A percentile compares a stretch with the other conserved stretches of the same genome.
Evolutionary conservation across 2,329 filamentous ascomycete species (phyloP).

Genomic region (Diaporthe vaccinii): DNA sequence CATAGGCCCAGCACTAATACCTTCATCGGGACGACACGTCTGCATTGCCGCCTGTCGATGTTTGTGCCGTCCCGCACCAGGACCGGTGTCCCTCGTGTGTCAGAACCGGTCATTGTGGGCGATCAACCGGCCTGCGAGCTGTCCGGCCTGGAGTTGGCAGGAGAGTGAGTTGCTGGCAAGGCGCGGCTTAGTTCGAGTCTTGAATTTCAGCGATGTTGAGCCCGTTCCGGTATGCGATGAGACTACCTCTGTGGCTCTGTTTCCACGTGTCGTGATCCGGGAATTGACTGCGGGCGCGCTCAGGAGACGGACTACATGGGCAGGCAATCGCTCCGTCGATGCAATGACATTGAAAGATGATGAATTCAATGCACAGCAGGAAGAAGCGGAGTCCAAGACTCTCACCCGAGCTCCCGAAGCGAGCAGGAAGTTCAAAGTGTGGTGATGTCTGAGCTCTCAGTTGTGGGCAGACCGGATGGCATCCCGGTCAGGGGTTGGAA

Average conservation of each 20-base stretch:
- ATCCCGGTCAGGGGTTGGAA: constrained; percentile 21
- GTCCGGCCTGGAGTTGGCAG: fast-evolving
- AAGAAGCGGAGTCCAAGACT: neutral
- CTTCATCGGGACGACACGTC: constrained; percentile 78
- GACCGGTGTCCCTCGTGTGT: constrained; percentile 30
- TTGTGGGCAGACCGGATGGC: neutral
- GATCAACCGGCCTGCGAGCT: neutral
- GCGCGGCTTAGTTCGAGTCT: no score
- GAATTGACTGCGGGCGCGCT: neutral
- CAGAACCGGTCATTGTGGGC: constrained; percentile 24
- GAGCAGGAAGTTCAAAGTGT: neutral
- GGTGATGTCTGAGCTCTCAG: constrained; percentile 10
- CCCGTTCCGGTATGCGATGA: neutral
- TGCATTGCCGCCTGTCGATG: constrained; percentile 76
- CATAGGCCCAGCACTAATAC: constrained; percentile 78
- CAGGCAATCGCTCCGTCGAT: neutral
- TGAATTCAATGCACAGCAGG: neutral
- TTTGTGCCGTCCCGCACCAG: constrained; percentile 58
- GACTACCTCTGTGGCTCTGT: neutral
- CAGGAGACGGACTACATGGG: neutral
- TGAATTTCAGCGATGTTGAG: neutral
- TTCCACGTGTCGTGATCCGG: constrained; percentile 5
- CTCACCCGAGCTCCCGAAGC: neutral
- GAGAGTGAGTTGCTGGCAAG: neutral
- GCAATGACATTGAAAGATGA: neutral